Evolutionary conservation across 805 yeast genomes (phyloP).

Genomic region (Nakazawaea molendinolei): DNA sequence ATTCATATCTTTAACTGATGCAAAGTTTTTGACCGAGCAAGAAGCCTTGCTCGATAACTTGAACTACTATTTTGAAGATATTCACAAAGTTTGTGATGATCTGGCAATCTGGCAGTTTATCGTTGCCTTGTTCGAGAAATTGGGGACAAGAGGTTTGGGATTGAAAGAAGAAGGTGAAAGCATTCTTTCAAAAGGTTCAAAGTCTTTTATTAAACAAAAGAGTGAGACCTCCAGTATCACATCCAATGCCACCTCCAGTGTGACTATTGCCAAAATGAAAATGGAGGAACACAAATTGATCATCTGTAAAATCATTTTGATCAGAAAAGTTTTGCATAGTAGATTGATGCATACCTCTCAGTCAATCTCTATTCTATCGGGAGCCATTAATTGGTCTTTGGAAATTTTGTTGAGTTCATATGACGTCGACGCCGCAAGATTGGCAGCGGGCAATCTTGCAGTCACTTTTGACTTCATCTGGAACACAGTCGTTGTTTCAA

Average conservation of each 20-base stretch:
- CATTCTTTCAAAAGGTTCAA: slow-evolving; percentile 1
- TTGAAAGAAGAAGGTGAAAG: slow-evolving; percentile 27
- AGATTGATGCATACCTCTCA: slow-evolving; percentile 23
- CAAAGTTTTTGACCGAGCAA: slow-evolving; percentile 52
- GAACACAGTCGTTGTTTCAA: slow-evolving; percentile 12
- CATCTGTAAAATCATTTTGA: slow-evolving; percentile 51
- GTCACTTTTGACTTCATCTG: slow-evolving; percentile 35
- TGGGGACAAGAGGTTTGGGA: slow-evolving; percentile 53
- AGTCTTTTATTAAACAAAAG: not conserved
- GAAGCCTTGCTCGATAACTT: slow-evolving; percentile 52
- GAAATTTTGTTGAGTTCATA: slow-evolving; percentile 45
- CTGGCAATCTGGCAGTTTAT: slow-evolving; percentile 34
- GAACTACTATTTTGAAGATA: slow-evolving; percentile 44
- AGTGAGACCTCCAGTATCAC: not conserved
- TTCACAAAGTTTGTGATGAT: slow-evolving; percentile 33
- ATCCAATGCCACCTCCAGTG: slow-evolving; percentile 18
- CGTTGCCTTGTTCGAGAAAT: slow-evolving; percentile 40
- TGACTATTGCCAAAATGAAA: slow-evolving; percentile 27
- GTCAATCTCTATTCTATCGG: slow-evolving; percentile 32
- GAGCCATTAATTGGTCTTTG: slow-evolving; percentile 49
- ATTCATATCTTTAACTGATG: slow-evolving; percentile 43
- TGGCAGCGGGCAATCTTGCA: slow-evolving; percentile 50
- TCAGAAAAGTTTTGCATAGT: slow-evolving; percentile 46
- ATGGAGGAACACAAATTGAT: slow-evolving; percentile 49
- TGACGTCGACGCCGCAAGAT: slow-evolving; percentile 54